These are phyloP conservation scores for Vigna reflexopilosa DNA, from an alignment of 306 rosid species.

Conservation along the genomic window DNA sequence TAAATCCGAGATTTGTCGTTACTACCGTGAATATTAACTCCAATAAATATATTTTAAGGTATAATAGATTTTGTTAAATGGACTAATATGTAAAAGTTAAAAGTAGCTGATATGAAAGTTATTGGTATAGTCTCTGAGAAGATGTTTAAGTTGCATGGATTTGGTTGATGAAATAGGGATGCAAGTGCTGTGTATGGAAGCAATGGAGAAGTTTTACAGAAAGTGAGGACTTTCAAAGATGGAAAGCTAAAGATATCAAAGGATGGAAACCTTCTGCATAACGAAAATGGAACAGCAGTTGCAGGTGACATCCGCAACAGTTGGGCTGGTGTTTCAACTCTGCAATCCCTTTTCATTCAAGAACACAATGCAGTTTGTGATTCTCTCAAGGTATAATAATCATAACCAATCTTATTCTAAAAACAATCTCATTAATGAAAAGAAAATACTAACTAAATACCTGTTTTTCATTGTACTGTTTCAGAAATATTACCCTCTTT, in stretches of 20 bases:
- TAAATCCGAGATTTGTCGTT: too few relatives aligned
- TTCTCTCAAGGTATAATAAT: conserved; percentile 54
- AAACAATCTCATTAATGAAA: too few relatives aligned
- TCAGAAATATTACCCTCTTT: conserved; percentile 45
- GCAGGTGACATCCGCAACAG: conserved; percentile 65
- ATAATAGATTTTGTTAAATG: too few relatives aligned
- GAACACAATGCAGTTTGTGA: conserved; percentile 71
- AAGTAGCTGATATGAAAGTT: background rate
- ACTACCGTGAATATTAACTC: too few relatives aligned
- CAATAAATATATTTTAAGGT: too few relatives aligned
- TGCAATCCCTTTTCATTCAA: conserved; percentile 62
- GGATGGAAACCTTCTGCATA: conserved; percentile 55
- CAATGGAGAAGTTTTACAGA: conserved; percentile 46
- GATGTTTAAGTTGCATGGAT: background rate
- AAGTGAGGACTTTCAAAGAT: conserved; percentile 59
- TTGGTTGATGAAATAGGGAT: conserved; percentile 51
- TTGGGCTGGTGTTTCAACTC: conserved; percentile 70
- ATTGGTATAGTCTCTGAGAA: background rate
- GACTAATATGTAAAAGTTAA: too few relatives aligned
- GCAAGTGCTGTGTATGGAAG: conserved; percentile 68
- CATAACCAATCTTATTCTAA: too few relatives aligned
- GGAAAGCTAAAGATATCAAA: conserved; percentile 63
- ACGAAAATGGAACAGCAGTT: conserved; percentile 56
- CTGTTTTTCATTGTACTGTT: background rate
- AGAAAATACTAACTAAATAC: background rate